Conservation (phyloP, 345 rosid genomes). For the Acer negundo region DNA sequence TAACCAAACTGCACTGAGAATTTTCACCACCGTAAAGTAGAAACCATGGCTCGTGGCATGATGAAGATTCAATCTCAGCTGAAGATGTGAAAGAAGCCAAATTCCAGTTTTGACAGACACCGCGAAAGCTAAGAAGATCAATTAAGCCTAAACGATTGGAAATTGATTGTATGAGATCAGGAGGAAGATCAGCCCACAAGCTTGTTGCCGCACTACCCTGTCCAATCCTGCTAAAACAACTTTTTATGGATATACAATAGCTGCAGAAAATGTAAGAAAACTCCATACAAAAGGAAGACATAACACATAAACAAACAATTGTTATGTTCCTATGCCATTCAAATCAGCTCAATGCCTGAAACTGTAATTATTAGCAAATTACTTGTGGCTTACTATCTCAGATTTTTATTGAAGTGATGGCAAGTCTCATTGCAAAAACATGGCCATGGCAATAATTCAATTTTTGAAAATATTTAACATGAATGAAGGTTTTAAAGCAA, state of each 20-base stretch:
- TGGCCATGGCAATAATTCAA: too few relatives aligned
- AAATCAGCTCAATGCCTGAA: background rate
- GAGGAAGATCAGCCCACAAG: slow-evolving; percentile 25
- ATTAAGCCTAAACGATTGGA: slow-evolving; percentile 23
- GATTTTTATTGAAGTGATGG: too few relatives aligned
- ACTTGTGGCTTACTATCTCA: too few relatives aligned
- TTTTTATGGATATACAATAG: background rate
- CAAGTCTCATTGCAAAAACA: too few relatives aligned
- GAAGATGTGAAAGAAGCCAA: slow-evolving; percentile 22
- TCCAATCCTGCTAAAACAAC: background rate
- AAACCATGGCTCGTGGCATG: slow-evolving; percentile 22
- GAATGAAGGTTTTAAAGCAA: background rate
- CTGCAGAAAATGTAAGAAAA: background rate
- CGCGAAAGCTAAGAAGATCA: slow-evolving; percentile 30
- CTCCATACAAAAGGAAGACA: background rate
- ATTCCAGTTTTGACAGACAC: slow-evolving; percentile 31
- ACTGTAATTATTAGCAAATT: too few relatives aligned
- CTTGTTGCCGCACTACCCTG: background rate
- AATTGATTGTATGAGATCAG: slow-evolving; percentile 15
- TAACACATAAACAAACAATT: too few relatives aligned
- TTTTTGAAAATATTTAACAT: too few relatives aligned
- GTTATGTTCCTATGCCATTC: background rate
- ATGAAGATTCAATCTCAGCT: slow-evolving; percentile 19
- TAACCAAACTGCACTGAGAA: slow-evolving; percentile 14
- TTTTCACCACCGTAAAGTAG: slow-evolving; percentile 21